phyloP scores from a whole-genome alignment of 306 rosid genomes.

The Malus asiatica region DNA sequence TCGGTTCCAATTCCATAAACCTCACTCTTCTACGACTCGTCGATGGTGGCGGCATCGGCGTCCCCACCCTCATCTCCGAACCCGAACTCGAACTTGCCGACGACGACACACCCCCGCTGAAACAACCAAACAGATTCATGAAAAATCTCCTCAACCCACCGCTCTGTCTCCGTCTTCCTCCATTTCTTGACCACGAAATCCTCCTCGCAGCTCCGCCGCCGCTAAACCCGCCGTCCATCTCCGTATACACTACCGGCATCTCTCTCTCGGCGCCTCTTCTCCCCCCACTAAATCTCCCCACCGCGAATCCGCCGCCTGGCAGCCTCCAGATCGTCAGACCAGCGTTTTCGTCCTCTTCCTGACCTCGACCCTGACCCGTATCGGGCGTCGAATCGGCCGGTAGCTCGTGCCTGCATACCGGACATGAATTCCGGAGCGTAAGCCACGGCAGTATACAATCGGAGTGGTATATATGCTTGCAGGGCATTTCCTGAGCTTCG shows the following conservation, averaged over 20 bases:
- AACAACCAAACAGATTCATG: slow-evolving; percentile 48
- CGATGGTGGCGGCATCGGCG: not conserved
- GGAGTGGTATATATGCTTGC: slow-evolving; percentile 69
- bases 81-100: slow-evolving; percentile 8
- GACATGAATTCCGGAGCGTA: slow-evolving; percentile 69
- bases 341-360: slow-evolving; percentile 36
- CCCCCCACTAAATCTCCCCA: slow-evolving; percentile 63
- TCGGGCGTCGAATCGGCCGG: slow-evolving; percentile 28
- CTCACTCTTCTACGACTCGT: slow-evolving; percentile 15
- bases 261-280: slow-evolving; percentile 67
- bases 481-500: slow-evolving; percentile 71
- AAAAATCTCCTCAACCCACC: slow-evolving; percentile 38
- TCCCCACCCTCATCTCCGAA: slow-evolving; percentile 7
- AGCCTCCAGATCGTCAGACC: slow-evolving; percentile 88
- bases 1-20: not conserved
- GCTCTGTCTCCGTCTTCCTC: slow-evolving; percentile 43
- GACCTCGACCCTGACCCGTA: slow-evolving; percentile 3
- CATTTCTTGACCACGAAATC: slow-evolving; percentile 50
- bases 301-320: slow-evolving; percentile 85
- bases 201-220: slow-evolving; percentile 59
- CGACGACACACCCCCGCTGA: slow-evolving; percentile 25
- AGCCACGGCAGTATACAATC: slow-evolving; percentile 90
- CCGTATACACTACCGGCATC: slow-evolving; percentile 73
- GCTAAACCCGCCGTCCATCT: slow-evolving; percentile 69
- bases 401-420: slow-evolving; percentile 75